Base-by-base conservation (phyloP, 805 yeast genomes). In the Metschnikowia koreensis region DNA sequence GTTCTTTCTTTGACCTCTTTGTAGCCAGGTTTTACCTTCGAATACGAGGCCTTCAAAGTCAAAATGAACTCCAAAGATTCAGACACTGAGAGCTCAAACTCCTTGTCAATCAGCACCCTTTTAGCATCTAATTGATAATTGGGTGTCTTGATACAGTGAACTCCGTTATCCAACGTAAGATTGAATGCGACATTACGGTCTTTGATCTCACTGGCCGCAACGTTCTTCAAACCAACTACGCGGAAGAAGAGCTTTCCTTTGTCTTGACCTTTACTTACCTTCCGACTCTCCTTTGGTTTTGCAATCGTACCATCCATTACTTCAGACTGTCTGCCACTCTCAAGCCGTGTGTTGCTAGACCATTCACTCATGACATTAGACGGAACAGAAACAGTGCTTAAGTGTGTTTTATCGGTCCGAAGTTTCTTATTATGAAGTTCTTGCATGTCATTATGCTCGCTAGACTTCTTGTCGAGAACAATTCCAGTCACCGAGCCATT, bases 101-200 rank as follows among this genome's bases (percentile, higher is more conserved):
- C 97, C 62, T 87, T 89, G 44, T 79, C 79, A 47, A 89, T 69
- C 10, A 69, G 53, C 36, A 77, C 68, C 33, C 60, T 60, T 16
- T 65, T 57, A n/a, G 61, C 47, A 3, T 63, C 59, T 48, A 80
- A 57, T 26, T 62, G 60, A 59, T 78, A 76, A 66, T 78, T 75
- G 8, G 83, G 80, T 0, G 96, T 89, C 37, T 83, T 80, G 44
- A 89, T 79, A 52, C 89, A 80, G 63, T 91, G 96, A 38, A 83
- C 81, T 6, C 96, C 96, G 64, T 91, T 91, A 65, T 91, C 97
- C 48, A 86, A 69, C 6, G 82, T 78, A 16, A 83, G 57, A 47
- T 79, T 75, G 63, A 81, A 77, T 50, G 75, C 71, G 0, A 81
- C 84, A 16, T 77, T 67, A 45, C 77, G 78, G 7, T 66, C 64